Base-by-base conservation (phyloP, 345 rosid species). In the Bruguiera parviflora region DNA sequence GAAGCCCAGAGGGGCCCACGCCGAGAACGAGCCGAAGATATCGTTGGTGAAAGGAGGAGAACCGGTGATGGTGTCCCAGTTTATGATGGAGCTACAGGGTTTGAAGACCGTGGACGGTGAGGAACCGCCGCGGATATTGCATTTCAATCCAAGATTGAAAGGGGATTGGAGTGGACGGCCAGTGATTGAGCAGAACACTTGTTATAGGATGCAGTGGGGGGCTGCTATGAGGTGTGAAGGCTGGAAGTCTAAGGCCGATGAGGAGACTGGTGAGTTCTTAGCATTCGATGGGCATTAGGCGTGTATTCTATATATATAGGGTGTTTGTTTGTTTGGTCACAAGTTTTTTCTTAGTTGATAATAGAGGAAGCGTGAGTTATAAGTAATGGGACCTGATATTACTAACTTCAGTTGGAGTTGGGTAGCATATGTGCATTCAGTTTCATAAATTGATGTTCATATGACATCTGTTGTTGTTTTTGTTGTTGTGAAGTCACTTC, bases 191-290 rank as follows among this genome's bases (percentile, higher is more conserved):
- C 96, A 83, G 88, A 93, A 93, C 75, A 93, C 95, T 72, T 93
- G 98, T 59, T 93, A 89, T 62, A 80, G 97, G 66, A 89, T 89
- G 97, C 98, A 93, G 59, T 93, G 98, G 98, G 97, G 98, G 4
- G 55, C 85, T 16, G 86, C 94, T 3, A 73, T 83, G 81, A 83
- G 98, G 19, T 93, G 98, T 51, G 94, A 88, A 71, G 96, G 98
- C 8, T 87, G 92, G 94, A 81, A 77, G 65, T 91, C 97, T 13
- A 84, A 76, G 80, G 80, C 86, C 58, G 89, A 88, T 19, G 96
- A 91, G 60, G 98, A 93, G 78, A 91, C 96, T 61, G 90, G 98
- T 93, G 66, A 71, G 76, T 64, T 57, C 55, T 53, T 22, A 5
- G 28, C 59, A 32, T 2, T 60, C 20, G 11, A 51, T 53, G n/a